phyloP scores from a whole-genome alignment of 2,329 filamentous ascomycete species.

The Plectosphaerella cucumerina region DNA sequence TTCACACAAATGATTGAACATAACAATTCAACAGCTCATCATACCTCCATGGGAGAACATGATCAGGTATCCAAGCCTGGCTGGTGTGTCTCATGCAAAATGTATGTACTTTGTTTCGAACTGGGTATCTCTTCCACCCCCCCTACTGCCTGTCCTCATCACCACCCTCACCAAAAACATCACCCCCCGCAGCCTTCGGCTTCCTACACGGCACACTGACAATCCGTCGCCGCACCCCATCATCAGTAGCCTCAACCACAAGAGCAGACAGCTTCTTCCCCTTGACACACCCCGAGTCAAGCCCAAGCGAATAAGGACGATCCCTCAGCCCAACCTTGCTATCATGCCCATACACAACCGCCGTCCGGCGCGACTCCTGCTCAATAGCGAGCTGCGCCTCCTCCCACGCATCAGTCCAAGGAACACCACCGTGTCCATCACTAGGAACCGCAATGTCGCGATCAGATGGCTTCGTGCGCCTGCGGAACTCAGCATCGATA shows the following conservation, averaged over 20 bases:
- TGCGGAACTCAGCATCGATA: slow-evolving; percentile 12
- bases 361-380: slow-evolving; percentile 45
- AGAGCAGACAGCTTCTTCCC: slow-evolving; percentile 74
- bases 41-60: too few relatives aligned
- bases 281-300: slow-evolving; percentile 79
- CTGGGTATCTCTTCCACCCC: too few relatives aligned
- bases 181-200: slow-evolving; percentile 10
- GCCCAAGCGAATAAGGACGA: slow-evolving; percentile 69
- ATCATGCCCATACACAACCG: slow-evolving; percentile 84
- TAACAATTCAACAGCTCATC: too few relatives aligned
- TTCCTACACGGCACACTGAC: slow-evolving; percentile 36
- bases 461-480: slow-evolving; percentile 17
- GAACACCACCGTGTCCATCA: slow-evolving; percentile 47
- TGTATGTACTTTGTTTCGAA: too few relatives aligned
- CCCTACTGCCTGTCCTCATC: background rate
- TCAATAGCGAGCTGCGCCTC: slow-evolving; percentile 33
- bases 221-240: slow-evolving; percentile 28
- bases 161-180: background rate
- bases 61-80: too few relatives aligned
- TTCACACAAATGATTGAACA: too few relatives aligned
- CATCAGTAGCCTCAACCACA: slow-evolving; percentile 55
- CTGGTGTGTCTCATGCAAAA: too few relatives aligned
- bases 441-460: slow-evolving; percentile 28
- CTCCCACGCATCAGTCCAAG: slow-evolving; percentile 66
- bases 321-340: slow-evolving; percentile 61